Percentiles rank a stretch among this genome's conserved stretches.
Evolutionary conservation across 805 yeast genomes (phyloP).

Genomic region (Ogataea methanolica): DNA sequence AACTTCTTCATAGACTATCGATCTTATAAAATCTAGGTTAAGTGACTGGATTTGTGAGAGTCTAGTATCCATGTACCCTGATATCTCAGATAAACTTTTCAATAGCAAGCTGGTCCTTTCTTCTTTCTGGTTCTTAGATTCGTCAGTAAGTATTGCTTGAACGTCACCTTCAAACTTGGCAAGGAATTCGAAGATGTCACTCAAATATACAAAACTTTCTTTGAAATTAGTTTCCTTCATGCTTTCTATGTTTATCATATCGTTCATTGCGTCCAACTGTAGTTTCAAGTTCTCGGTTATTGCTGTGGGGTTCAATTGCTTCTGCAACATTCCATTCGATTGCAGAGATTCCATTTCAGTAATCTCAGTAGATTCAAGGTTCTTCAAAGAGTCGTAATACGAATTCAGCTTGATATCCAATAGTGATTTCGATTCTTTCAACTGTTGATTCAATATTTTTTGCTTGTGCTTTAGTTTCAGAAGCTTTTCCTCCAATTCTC

Average conservation of each 20-base stretch:
- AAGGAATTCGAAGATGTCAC: conserved; percentile 24
- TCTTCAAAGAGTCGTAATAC: conserved; percentile 33
- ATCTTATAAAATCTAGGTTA: conserved; percentile 10
- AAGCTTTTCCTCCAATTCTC: conserved; percentile 33
- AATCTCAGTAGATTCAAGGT: conserved; percentile 18
- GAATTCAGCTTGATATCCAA: conserved; percentile 44
- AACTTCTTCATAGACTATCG: conserved; percentile 22
- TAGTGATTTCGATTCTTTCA: conserved; percentile 43
- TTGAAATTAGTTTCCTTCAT: conserved; percentile 16
- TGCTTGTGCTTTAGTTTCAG: conserved; percentile 31
- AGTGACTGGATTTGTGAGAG: conserved; percentile 10
- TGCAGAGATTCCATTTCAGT: conserved; percentile 14
- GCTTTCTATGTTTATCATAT: conserved; percentile 15
- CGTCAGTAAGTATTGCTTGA: conserved; percentile 10
- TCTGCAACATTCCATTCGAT: conserved; percentile 7
- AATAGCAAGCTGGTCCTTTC: conserved; percentile 14
- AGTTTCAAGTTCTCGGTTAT: conserved; percentile 19
- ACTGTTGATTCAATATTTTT: conserved; percentile 32
- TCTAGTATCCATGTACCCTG: conserved; percentile 10
- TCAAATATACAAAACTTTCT: conserved; percentile 21
- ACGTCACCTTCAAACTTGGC: conserved; percentile 19
- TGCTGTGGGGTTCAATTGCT: conserved; percentile 12
- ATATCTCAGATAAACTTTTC: conserved; percentile 5
- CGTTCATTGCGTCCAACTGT: conserved; percentile 25
- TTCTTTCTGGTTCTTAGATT: neutral